phyloP scores from a whole-genome alignment of 1,284 basidiomycete genomes.

The Apiotrichum gamsii region DNA sequence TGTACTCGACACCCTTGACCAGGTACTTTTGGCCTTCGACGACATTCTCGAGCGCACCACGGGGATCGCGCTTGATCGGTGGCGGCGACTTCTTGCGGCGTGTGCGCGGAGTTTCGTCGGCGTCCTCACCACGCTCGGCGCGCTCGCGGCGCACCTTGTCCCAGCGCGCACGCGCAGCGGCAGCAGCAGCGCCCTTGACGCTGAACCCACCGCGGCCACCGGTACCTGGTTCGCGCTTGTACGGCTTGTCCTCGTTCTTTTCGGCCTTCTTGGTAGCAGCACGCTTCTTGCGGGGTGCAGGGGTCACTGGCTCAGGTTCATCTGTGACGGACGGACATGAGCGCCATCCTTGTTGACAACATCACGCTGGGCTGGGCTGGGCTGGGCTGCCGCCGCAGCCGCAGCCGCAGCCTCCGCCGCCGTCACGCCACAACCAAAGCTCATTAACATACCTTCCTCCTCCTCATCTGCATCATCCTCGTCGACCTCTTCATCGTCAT shows the following conservation, averaged over 20 bases:
- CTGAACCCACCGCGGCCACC: slow-evolving; percentile 42
- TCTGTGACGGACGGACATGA: too few relatives aligned
- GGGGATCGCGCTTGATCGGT: slow-evolving; percentile 14
- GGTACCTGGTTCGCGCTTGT: slow-evolving; percentile 33
- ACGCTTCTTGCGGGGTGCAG: slow-evolving; percentile 4
- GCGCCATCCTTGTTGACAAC: too few relatives aligned
- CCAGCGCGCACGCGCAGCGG: slow-evolving; percentile 43
- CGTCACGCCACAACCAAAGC: background rate
- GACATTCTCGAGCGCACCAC: slow-evolving; percentile 24
- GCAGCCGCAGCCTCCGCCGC: too few relatives aligned
- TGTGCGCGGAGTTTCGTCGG: slow-evolving; percentile 19
- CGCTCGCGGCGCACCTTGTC: slow-evolving; percentile 39
- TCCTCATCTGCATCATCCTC: slow-evolving; percentile 7
- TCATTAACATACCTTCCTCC: background rate
- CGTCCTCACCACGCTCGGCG: slow-evolving; percentile 39
- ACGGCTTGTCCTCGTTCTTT: slow-evolving; percentile 16
- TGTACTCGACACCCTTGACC: slow-evolving; percentile 66
- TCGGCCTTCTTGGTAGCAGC: slow-evolving; percentile 7
- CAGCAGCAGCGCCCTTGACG: slow-evolving; percentile 43
- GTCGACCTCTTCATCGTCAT: slow-evolving; percentile 14
- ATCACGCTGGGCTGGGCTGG: too few relatives aligned
- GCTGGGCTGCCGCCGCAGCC: too few relatives aligned
- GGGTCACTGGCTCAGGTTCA: slow-evolving; percentile 2
- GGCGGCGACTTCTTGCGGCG: slow-evolving; percentile 1
- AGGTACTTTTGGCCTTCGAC: slow-evolving; percentile 18